phyloP scores from a whole-genome alignment of 345 rosid species.

The Syzygium oleosum region DNA sequence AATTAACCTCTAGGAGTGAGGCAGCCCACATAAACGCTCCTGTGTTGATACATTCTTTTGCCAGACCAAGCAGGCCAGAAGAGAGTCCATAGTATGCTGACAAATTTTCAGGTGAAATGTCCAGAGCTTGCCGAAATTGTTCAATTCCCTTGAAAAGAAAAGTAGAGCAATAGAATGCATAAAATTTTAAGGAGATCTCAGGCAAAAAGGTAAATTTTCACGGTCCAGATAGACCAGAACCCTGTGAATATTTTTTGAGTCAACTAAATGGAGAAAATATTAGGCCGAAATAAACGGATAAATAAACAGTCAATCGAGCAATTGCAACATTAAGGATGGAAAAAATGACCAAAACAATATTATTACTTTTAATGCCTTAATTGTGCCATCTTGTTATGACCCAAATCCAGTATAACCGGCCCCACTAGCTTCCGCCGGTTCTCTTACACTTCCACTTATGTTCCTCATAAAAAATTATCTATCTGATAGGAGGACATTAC shows the following conservation, averaged over 20 bases:
- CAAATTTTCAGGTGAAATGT: conserved; percentile 63
- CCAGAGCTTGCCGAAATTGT: conserved; percentile 63
- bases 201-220: not conserved
- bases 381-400: not conserved
- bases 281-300: not conserved
- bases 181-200: not conserved
- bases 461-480: not conserved
- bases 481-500: not conserved
- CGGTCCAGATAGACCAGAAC: not conserved
- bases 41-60: conserved; percentile 69
- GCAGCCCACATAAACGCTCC: conserved; percentile 91
- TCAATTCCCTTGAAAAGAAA: conserved; percentile 56
- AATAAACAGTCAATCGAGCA: not conserved
- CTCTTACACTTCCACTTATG: not conserved
- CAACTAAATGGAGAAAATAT: not conserved
- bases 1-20: conserved; percentile 70
- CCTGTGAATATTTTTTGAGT: not conserved
- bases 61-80: conserved; percentile 72
- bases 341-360: not conserved
- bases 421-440: not conserved
- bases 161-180: not conserved
- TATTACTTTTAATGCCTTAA: not conserved
- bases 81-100: conserved; percentile 82
- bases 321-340: not conserved
- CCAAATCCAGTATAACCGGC: not conserved